phyloP scores from a whole-genome alignment of 2,329 filamentous ascomycete species.

The Ophiostoma tasmaniense region DNA sequence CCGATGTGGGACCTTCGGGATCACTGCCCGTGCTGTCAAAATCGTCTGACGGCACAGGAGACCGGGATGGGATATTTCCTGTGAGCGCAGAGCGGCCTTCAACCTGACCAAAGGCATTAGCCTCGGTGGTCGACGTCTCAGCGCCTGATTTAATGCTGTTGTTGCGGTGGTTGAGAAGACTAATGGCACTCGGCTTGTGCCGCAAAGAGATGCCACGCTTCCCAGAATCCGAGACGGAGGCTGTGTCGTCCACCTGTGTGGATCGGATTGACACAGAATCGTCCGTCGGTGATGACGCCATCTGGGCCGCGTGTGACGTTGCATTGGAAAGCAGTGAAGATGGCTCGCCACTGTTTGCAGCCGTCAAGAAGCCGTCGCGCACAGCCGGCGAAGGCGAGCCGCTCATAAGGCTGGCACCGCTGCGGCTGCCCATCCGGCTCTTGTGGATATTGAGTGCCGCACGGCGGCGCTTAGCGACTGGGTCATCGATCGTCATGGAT shows the following conservation, averaged over 20 bases:
- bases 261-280: constrained; percentile 18
- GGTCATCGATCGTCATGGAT: constrained; percentile 74
- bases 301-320: not conserved
- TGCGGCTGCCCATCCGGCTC: constrained; percentile 34
- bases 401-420: constrained; percentile 27
- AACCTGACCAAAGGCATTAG: constrained; percentile 52
- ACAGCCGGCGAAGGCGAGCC: constrained; percentile 23
- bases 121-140: constrained; percentile 50
- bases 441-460: constrained; percentile 44
- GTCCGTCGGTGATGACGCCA: constrained; percentile 21
- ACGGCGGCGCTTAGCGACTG: constrained; percentile 45
- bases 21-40: constrained; percentile 20
- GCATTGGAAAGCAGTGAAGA: constrained; percentile 21
- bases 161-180: constrained; percentile 46
- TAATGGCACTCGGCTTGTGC: constrained; percentile 52
- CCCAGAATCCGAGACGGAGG: not conserved
- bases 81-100: constrained; percentile 45
- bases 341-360: constrained; percentile 25
- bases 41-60: constrained; percentile 18
- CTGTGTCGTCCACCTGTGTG: constrained; percentile 20
- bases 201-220: constrained; percentile 32
- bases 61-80: constrained; percentile 21
- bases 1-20: constrained; percentile 13
- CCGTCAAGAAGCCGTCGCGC: constrained; percentile 19
- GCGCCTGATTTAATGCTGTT: constrained; percentile 48